Percentiles rank a stretch among this genome's conserved stretches.
phyloP scores from a whole-genome alignment of 2,329 filamentous ascomycete species.

The Penicillium verrucosum region DNA sequence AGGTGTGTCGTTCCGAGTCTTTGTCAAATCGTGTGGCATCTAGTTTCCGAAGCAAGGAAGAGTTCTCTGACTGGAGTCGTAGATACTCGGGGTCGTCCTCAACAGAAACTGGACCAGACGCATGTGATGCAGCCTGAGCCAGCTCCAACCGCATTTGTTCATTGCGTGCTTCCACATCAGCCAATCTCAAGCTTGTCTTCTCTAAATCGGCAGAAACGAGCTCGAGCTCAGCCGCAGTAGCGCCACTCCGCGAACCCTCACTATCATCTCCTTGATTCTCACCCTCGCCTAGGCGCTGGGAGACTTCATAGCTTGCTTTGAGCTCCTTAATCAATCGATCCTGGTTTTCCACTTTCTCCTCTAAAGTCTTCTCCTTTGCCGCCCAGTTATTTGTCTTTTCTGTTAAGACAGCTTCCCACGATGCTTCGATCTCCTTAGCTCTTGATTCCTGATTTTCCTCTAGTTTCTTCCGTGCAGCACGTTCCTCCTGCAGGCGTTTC shows the following conservation, averaged over 20 bases:
- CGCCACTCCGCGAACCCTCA: constrained; percentile 61
- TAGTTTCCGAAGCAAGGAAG: constrained; percentile 81
- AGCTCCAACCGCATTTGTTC: constrained; percentile 88
- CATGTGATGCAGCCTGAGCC: constrained; percentile 77
- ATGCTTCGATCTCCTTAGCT: constrained; percentile 84
- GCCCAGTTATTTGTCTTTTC: constrained; percentile 98
- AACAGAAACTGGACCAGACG: constrained; percentile 56
- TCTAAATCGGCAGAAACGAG: constrained; percentile 91
- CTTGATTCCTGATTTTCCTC: constrained; percentile 74
- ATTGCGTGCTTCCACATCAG: constrained; percentile 89
- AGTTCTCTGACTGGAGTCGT: constrained; percentile 88
- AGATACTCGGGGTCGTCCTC: constrained; percentile 90
- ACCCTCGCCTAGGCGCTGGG: constrained; percentile 72
- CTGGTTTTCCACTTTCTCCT: constrained; percentile 93
- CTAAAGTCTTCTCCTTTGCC: constrained; percentile 82
- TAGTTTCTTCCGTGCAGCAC: constrained; percentile 66
- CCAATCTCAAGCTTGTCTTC: constrained; percentile 77
- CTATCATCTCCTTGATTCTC: constrained; percentile 65
- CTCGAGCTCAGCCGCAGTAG: constrained; percentile 85
- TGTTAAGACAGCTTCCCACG: constrained; percentile 83
- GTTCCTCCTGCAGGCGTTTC: constrained; percentile 73
- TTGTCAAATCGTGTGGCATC: constrained; percentile 80
- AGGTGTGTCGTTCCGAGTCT: constrained; percentile 71
- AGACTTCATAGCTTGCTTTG: constrained; percentile 96
- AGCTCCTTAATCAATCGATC: constrained; percentile 89